Evolutionary conservation across 805 yeast species (phyloP).

Genomic region (Ogataea nonfermentans): DNA sequence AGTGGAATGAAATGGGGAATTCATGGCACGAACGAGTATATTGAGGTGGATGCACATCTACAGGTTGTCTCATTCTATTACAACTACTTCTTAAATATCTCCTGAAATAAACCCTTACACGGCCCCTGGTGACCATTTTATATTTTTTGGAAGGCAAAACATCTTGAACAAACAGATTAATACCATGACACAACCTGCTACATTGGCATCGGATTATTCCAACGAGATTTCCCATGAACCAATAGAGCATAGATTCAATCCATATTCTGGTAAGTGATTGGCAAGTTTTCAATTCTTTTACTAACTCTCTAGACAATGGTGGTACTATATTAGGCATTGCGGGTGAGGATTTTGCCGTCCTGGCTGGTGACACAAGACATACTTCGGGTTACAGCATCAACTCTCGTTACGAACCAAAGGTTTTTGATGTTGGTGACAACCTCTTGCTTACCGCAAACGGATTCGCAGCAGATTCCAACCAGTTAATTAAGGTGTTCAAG

Average conservation of each 20-base stretch:
- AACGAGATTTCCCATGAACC: slow-evolving; percentile 55
- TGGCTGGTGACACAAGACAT: slow-evolving; percentile 98
- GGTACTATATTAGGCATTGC: slow-evolving; percentile 98
- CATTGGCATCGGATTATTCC: slow-evolving; percentile 67
- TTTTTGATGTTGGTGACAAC: slow-evolving; percentile 84
- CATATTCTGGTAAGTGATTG: slow-evolving; percentile 54
- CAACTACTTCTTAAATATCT: slow-evolving; percentile 34
- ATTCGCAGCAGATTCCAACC: slow-evolving; percentile 91
- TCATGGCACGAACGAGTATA: slow-evolving; percentile 66
- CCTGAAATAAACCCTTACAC: slow-evolving; percentile 5
- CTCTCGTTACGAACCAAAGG: slow-evolving; percentile 88
- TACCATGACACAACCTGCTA: slow-evolving; percentile 28
- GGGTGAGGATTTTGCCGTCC: slow-evolving; percentile 93
- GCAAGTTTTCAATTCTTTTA: neutral
- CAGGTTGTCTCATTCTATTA: slow-evolving; percentile 56
- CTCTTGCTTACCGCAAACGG: slow-evolving; percentile 91
- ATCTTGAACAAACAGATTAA: neutral
- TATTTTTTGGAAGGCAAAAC: slow-evolving; percentile 15
- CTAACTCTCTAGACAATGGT: slow-evolving; percentile 63
- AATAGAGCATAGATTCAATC: slow-evolving; percentile 89
- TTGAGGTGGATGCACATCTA: slow-evolving; percentile 56
- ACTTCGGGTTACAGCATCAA: slow-evolving; percentile 92
- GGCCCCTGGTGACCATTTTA: neutral
- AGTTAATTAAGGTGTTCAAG: slow-evolving; percentile 72
- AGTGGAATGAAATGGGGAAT: slow-evolving; percentile 36